Evolutionary conservation across 192 early-diverging fungal genomes (phyloP).

Genomic region (Funneliformis mosseae): DNA sequence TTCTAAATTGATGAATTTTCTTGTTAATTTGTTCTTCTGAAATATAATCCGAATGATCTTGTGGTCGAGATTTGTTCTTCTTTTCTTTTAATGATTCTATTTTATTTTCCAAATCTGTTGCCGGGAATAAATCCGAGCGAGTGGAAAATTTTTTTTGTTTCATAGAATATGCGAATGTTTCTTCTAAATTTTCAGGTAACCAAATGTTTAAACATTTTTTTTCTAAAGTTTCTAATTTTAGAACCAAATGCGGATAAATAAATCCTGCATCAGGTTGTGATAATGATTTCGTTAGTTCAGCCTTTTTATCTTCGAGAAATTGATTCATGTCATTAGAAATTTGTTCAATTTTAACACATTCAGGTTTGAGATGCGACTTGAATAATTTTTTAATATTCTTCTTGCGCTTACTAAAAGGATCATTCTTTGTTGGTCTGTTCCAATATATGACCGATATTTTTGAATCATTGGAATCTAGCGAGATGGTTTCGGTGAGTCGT

Average conservation of each 20-base stretch:
- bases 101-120: background rate
- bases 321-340: background rate
- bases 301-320: background rate
- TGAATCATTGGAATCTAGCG: no score
- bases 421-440: background rate
- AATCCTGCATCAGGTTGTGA: background rate
- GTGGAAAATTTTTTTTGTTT: background rate
- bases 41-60: background rate
- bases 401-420: background rate
- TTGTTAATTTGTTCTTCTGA: background rate
- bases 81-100: slow-evolving; percentile 10
- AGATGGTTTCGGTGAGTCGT: background rate
- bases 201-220: background rate
- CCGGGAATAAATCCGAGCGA: background rate
- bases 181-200: background rate
- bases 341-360: background rate
- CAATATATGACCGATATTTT: slow-evolving; percentile 1
- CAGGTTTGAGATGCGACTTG: background rate
- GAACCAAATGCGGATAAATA: background rate
- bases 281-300: background rate
- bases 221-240: background rate
- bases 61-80: no score
- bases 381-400: background rate
- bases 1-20: background rate
- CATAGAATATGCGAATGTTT: no score